Evolutionary conservation across 2,329 filamentous ascomycete species (phyloP), one percentile per base, ranked within the genome.

Genomic region (Clarireedia hainanense): DNA sequence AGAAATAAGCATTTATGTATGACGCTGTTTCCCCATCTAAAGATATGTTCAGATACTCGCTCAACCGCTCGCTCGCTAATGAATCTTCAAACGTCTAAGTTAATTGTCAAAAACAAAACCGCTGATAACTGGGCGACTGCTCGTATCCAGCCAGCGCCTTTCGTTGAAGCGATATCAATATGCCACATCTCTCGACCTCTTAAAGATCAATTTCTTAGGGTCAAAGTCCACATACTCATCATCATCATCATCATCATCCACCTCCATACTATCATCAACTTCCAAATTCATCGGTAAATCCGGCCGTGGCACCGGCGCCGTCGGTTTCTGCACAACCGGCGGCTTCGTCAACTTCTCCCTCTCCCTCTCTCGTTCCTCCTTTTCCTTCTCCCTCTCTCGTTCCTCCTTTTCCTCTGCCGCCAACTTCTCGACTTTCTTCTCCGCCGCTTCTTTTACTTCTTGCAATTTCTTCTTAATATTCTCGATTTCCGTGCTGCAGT

Each of bases 401-500:
- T 84, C 47, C 27, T 50, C 36, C 6, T 49, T 54, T 55, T 62
- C 58, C 45, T 64, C 61, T n/a, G 36, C 57, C 37, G 60, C 60
- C 24, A 64, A 39, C 26, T 34, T 59, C 37, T 63, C 64, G 5
- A 65, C 51, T 46, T 68, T 64, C 53, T 62, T 65, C 40, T 61
- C 58, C 0, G 66, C 65, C 6, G 39, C 73, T 34, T 80, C 78
- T 50, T 84, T 75, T 1, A 90, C 83, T 55, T 85, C 78, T 0
- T 37, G 43, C 5, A 67, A 48, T 23, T 60, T 63, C 40, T 42
- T 46, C 49, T 67, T 66, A 52, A 91, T 86, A 47, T 83, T 85
- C 26, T 77, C 75, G 40, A 96, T 79, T 69, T 95, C 89, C 17
- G 82, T 79, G n/a, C 76, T 79, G 71, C 91, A 96, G 65, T 94